Conservation (phyloP, 2,329 filamentous ascomycete genomes). For the Botrytis squamosa region DNA sequence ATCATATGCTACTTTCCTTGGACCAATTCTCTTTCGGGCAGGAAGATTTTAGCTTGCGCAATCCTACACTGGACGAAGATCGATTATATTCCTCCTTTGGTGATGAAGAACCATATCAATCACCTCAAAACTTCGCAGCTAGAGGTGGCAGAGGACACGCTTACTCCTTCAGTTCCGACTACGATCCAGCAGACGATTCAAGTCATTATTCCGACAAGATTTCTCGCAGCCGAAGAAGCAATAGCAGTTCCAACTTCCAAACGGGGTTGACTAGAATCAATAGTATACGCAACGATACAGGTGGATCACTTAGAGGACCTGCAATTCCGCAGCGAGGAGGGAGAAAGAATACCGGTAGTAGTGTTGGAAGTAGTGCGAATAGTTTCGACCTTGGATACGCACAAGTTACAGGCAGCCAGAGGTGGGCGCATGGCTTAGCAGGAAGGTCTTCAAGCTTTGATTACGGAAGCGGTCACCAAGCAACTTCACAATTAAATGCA, state of each 20-base stretch:
- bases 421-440: slow-evolving; percentile 50
- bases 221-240: slow-evolving; percentile 67
- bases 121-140: slow-evolving; percentile 32
- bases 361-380: slow-evolving; percentile 66
- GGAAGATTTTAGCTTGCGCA: slow-evolving; percentile 32
- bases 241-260: slow-evolving; percentile 74
- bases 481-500: slow-evolving; percentile 37
- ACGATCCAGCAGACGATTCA: slow-evolving; percentile 54
- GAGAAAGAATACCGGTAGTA: slow-evolving; percentile 55
- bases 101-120: slow-evolving; percentile 36
- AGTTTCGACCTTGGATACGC: slow-evolving; percentile 65
- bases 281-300: slow-evolving; percentile 50
- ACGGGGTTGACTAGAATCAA: slow-evolving; percentile 60
- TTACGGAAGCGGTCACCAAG: slow-evolving; percentile 49
- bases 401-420: slow-evolving; percentile 57
- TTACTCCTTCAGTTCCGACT: slow-evolving; percentile 62
- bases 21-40: slow-evolving; percentile 71
- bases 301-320: slow-evolving; percentile 37
- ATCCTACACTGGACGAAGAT: slow-evolving; percentile 35
- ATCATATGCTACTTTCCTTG: slow-evolving; percentile 92
- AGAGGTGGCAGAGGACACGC: slow-evolving; percentile 41
- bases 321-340: slow-evolving; percentile 46
- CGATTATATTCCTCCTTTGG: slow-evolving; percentile 35
- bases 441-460: slow-evolving; percentile 74
- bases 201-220: slow-evolving; percentile 51